A percentile compares a stretch with the other conserved stretches of the same genome.
Evolutionary conservation across 495 filamentous ascomycete species (phyloP).

Genomic region (Aspergillus saccharolyticus): DNA sequence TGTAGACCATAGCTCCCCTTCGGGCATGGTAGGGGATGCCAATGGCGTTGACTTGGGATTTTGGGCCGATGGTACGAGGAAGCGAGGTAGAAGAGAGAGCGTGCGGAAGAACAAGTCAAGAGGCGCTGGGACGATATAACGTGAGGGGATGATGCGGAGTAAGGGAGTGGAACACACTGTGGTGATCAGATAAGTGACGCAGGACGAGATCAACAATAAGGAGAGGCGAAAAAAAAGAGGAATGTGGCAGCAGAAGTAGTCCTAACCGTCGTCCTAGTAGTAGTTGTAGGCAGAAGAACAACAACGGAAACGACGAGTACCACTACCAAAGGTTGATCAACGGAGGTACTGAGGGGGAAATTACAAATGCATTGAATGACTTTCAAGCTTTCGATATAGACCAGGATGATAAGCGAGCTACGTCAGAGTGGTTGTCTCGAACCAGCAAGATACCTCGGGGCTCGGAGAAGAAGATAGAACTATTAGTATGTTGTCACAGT

Average conservation of each 20-base stretch:
- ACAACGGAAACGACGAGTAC: not conserved
- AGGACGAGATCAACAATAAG: no score
- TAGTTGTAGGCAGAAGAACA: no score
- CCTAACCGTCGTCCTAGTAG: no score
- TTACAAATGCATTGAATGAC: not conserved
- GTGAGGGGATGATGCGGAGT: conserved; percentile 4
- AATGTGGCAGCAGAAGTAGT: not conserved
- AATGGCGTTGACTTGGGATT: not conserved
- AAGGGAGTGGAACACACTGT: no score
- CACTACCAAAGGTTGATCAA: no score
- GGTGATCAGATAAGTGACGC: no score
- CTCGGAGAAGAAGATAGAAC: no score
- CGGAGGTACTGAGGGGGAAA: no score
- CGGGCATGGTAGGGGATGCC: conserved; percentile 27
- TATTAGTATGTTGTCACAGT: no score
- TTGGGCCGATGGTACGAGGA: not conserved
- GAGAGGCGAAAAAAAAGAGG: not conserved
- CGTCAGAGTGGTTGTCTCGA: no score
- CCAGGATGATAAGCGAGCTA: not conserved
- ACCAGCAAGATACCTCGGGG: no score
- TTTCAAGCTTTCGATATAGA: not conserved
- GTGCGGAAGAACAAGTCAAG: not conserved
- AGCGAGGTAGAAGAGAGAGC: not conserved
- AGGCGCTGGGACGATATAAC: not conserved
- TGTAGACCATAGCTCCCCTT: conserved; percentile 32